These are phyloP conservation scores for Nakazawaea sp. DNA, from an alignment of 805 yeast genomes.

Conservation along the genomic window DNA sequence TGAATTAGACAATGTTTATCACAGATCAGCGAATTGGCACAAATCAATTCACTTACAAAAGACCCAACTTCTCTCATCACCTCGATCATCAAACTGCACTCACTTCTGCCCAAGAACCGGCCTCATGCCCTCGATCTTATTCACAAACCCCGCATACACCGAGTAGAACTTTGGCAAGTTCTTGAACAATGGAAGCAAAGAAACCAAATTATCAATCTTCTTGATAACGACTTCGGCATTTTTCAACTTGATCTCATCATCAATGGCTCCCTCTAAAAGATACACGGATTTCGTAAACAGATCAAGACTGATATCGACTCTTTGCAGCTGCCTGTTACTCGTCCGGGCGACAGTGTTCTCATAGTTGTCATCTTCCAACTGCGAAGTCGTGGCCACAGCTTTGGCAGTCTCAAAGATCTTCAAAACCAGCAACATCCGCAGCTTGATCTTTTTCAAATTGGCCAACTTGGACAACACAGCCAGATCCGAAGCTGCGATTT, in stretches of 20 bases:
- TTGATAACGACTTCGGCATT: constrained; percentile 26
- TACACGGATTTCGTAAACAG: constrained; percentile 31
- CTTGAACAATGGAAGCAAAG: constrained; percentile 45
- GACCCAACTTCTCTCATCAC: too few species aligned
- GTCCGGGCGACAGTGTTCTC: constrained; percentile 7
- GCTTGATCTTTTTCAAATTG: constrained; percentile 36
- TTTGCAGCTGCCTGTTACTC: constrained; percentile 5
- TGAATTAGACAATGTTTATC: too few species aligned
- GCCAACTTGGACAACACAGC: constrained; percentile 30
- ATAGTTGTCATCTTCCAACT: constrained; percentile 13
- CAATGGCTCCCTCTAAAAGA: constrained; percentile 37
- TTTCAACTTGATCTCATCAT: constrained; percentile 30
- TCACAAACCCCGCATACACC: constrained; percentile 40
- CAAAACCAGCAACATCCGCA: constrained; percentile 38
- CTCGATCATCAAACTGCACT: too few species aligned
- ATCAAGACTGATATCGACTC: constrained; percentile 16
- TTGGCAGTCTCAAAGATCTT: constrained; percentile 37
- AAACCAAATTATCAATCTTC: constrained; percentile 40
- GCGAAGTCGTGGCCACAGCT: constrained; percentile 29
- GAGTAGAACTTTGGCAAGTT: constrained; percentile 44
- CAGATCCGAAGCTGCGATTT: constrained; percentile 13
- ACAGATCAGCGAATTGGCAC: too few species aligned
- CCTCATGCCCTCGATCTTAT: too few species aligned
- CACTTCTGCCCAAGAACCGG: constrained; percentile 27
- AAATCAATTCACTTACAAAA: too few species aligned